Evolutionary conservation across 192 early-diverging fungal species (phyloP), one percentile per base, ranked within the genome.

Genomic region (Coemansia sp.): DNA sequence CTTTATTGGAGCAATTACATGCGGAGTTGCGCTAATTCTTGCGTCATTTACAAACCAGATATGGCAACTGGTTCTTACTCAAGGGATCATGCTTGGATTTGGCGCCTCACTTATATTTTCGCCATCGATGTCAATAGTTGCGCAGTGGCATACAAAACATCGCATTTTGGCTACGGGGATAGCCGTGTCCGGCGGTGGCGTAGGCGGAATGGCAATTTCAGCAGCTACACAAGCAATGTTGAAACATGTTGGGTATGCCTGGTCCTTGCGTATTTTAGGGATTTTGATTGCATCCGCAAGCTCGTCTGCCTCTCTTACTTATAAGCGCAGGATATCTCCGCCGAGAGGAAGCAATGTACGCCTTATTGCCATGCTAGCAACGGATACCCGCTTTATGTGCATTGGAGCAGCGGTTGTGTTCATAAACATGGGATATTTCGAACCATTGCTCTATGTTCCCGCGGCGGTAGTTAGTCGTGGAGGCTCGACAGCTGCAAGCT

Each of bases 41-140:
- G 61, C 68, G 18, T 64, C 61, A 16, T 61, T 70, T 26, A 56
- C 74, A 30, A 43, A 29, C 2, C 16, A 67, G 30, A 53, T 86
- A 7, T 90, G 88, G 88, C 88, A 91, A 34, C 67, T 92, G 18
- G 75, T 87, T 25, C 63, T 90, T 29, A 84, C 90, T 7, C 90
- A 91, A 63, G 88, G 88, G 20, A 64, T 91, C 23, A 67, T 93
- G 62, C 88, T 88, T 67, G 92, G 92, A 8, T 57, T 89, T 31
- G 90, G 89, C 7, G 70, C 77, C 9, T 82, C 81, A 13, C 59
- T 93, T n/a, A 62, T 87, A 10, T 90, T 85, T 52, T 85, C 89
- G n/a, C 88, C 88, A 2, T 85, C 85, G 12, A 84, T 92, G 39
- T 75, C 83, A 23, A 81, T 88, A 4, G 82, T 86, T 21, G 67